A percentile compares a stretch with the other conserved stretches of the same genome.
phyloP scores from a whole-genome alignment of 495 filamentous ascomycete species.

The Tuber microsphaerosporum region DNA sequence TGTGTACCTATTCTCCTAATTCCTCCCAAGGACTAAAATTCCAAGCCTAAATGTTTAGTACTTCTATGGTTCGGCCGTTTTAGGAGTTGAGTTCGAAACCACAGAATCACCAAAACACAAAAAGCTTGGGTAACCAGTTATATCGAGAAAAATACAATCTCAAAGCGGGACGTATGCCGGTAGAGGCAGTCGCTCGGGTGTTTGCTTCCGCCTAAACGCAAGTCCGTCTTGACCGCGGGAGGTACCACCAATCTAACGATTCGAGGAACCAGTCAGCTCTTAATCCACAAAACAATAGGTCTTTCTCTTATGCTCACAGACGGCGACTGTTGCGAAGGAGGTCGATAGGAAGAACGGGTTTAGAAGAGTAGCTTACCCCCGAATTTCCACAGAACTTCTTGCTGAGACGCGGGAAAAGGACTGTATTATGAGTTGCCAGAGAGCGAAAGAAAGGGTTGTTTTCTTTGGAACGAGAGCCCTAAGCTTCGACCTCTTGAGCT shows the following conservation, averaged over 20 bases:
- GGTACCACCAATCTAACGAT: constrained; percentile 1
- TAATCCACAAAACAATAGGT: constrained; percentile 11
- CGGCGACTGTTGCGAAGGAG: constrained; percentile 9
- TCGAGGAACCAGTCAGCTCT: constrained; percentile 20
- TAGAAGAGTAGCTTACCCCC: background rate
- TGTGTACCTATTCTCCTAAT: background rate
- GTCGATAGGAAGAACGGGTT: background rate
- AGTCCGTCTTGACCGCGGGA: constrained; percentile 4
- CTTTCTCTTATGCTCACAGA: constrained; percentile 6
- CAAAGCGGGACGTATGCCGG: constrained; percentile 3
- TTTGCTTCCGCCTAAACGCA: constrained; percentile 13
- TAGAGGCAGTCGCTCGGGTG: constrained; percentile 2
- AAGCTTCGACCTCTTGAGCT: background rate
- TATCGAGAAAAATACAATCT: background rate
- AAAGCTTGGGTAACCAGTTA: constrained; percentile 7
- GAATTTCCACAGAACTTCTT: background rate
- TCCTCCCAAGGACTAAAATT: background rate
- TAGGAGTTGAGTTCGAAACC: constrained; percentile 4
- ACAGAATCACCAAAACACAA: constrained; percentile 2
- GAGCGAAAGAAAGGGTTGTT: background rate
- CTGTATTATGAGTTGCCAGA: background rate
- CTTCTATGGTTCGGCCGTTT: background rate
- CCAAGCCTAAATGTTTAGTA: background rate
- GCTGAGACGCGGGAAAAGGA: background rate
- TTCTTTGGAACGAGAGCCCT: background rate